Evolutionary conservation across 306 rosid genomes (phyloP).

Genomic region (Arachis hypogaea): DNA sequence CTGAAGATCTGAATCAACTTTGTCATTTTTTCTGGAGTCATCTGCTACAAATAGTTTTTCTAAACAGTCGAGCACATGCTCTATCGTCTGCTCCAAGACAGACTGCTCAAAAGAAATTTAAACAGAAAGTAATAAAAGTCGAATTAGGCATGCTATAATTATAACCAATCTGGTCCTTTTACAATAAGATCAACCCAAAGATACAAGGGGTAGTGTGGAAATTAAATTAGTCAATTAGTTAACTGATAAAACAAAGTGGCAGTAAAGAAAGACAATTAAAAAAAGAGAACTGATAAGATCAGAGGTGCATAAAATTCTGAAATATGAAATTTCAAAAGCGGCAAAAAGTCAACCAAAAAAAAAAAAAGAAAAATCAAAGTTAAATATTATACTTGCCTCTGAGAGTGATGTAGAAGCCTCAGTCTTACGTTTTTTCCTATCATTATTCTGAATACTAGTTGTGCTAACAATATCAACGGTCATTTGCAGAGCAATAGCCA

Average conservation of each 20-base stretch:
- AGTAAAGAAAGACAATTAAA: neutral
- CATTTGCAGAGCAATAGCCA: constrained; percentile 70
- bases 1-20: constrained; percentile 39
- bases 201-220: neutral
- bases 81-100: constrained; percentile 60
- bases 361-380: constrained; percentile 1
- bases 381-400: constrained; percentile 57
- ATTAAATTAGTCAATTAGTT: constrained; percentile 14
- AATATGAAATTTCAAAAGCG: neutral
- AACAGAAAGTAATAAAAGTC: constrained; percentile 2
- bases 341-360: neutral
- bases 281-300: constrained; percentile 7
- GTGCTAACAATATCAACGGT: constrained; percentile 54
- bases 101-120: constrained; percentile 43
- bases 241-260: neutral
- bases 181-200: constrained; percentile 22
- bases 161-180: constrained; percentile 22
- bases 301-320: constrained; percentile 27
- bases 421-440: constrained; percentile 42
- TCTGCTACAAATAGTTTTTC: constrained; percentile 59
- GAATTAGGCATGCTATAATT: constrained; percentile 31
- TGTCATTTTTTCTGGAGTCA: constrained; percentile 39
- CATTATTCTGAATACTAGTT: constrained; percentile 35
- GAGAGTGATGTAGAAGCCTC: constrained; percentile 53
- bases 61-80: constrained; percentile 61